phyloP scores from a whole-genome alignment of 257 asterid genomes.

The Paulownia fortunei region DNA sequence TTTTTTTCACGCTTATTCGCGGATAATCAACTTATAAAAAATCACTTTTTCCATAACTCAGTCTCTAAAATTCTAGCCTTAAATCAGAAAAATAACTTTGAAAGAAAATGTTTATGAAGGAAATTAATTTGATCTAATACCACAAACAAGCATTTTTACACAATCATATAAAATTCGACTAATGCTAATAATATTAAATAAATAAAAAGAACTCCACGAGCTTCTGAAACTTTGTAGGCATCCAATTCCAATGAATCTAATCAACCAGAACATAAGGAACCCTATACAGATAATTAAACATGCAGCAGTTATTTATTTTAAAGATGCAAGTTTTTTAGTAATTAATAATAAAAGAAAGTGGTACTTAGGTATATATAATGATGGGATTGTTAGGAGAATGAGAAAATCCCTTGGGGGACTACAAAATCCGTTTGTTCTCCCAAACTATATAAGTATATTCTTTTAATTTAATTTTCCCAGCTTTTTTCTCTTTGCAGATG shows the following conservation, averaged over 20 bases:
- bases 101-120: too few species aligned
- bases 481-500: slow-evolving; percentile 36
- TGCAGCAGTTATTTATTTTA: not conserved
- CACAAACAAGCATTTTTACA: too few species aligned
- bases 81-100: too few species aligned
- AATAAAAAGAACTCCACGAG: too few species aligned
- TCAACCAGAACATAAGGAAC: not conserved
- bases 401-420: slow-evolving; percentile 70
- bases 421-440: slow-evolving; percentile 63
- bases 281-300: not conserved
- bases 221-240: not conserved
- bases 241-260: not conserved
- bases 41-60: too few species aligned
- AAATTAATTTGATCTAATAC: too few species aligned
- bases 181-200: not conserved
- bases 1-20: too few species aligned
- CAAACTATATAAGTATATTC: not conserved
- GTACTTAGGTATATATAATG: slow-evolving; percentile 42
- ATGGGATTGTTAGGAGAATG: slow-evolving; percentile 49
- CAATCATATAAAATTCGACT: too few species aligned
- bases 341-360: not conserved
- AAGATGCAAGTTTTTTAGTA: not conserved
- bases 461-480: slow-evolving; percentile 27
- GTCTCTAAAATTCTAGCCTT: too few species aligned
- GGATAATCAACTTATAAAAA: too few species aligned